Evolutionary conservation across 371 early-diverging fungal genomes (phyloP), one percentile per base, ranked within the genome.

Genomic region (Syncephalastrum monosporum): DNA sequence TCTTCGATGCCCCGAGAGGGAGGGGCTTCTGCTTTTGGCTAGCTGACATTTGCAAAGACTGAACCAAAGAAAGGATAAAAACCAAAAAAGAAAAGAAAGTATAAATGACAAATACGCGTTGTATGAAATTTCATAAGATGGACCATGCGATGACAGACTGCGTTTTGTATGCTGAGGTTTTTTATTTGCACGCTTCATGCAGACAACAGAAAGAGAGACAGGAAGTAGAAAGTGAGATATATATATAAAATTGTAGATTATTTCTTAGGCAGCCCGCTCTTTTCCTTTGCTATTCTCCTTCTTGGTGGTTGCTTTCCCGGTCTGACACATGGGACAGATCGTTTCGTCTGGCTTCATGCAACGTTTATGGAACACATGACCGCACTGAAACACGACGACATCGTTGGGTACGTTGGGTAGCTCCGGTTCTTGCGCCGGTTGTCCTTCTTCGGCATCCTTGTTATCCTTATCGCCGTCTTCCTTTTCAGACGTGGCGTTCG

Each of bases 281-380:
- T 60, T 60, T 27, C 54, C 61, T 51, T 60, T 60, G 29, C 45
- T 42, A 17, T 60, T 42, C 23, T 63, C 51, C 17, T 15, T 56
- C 48, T 19, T 48, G 17, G 14, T 19, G 5, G 24, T 17, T 48
- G 48, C 23, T 48, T 48, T 48, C n/a, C 25, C 50, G 25, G 33
- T 25, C 16, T 51, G 51, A 17, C 51, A 51, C 12, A 38, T 51
- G 14, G 38, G 33, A 19, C 51, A 51, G 29, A n/a, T 25, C 15
- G 51, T n/a, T 4, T 25, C n/a, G 14, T 14, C 51, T 24, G 59
- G 42, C 42, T 82, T 73, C 12, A 84, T 59, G 42, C 86, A 86
- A 19, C 79, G 75, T 15, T 72, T 76, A 60, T 86, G 86, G 50
- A 79, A 86, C 42, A 75, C 81, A 65, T 84, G 86, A 2, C 82